A percentile compares a stretch with the other conserved stretches of the same genome.
These are phyloP conservation scores for Penicillium sp. DNA, from an alignment of 2,329 filamentous ascomycete species.

Conservation along the genomic window DNA sequence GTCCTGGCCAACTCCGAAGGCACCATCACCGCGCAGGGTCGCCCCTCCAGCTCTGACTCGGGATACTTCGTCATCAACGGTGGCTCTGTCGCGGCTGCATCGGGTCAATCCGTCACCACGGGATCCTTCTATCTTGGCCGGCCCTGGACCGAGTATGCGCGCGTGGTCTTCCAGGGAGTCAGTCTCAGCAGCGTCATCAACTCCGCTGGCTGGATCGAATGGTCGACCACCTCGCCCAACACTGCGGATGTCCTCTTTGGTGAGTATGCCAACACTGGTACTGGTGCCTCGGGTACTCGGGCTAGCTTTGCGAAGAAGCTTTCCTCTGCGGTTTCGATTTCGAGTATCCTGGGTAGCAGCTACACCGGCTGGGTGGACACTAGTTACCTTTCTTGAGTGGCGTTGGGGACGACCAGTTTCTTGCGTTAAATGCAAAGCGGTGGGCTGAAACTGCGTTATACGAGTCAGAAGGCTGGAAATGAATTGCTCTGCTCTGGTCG, in stretches of 20 bases:
- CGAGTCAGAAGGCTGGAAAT: neutral
- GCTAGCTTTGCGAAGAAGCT: constrained; percentile 53
- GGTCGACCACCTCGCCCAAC: constrained; percentile 53
- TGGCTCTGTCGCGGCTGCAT: constrained; percentile 55
- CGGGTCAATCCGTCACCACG: constrained; percentile 22
- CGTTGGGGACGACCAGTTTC: too few species aligned
- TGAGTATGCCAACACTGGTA: constrained; percentile 63
- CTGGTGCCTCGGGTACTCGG: constrained; percentile 56
- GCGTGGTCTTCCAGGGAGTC: constrained; percentile 24
- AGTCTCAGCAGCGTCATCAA: constrained; percentile 19
- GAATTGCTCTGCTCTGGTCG: too few species aligned
- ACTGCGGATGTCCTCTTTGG: constrained; percentile 58
- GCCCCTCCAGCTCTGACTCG: constrained; percentile 25
- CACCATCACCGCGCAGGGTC: constrained; percentile 19
- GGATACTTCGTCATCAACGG: constrained; percentile 56
- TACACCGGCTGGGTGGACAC: constrained; percentile 50
- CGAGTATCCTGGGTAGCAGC: constrained; percentile 48
- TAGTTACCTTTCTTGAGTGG: constrained; percentile 35
- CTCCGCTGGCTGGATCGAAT: constrained; percentile 39
- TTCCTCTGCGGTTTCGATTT: constrained; percentile 45
- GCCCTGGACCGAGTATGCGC: constrained; percentile 22
- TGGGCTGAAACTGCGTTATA: neutral
- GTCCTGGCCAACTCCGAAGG: constrained; percentile 5
- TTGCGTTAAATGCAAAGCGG: neutral
- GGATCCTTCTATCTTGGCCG: constrained; percentile 22